Evolutionary conservation across 495 filamentous ascomycete genomes (phyloP).

Genomic region (Corynascus novoguineensis): DNA sequence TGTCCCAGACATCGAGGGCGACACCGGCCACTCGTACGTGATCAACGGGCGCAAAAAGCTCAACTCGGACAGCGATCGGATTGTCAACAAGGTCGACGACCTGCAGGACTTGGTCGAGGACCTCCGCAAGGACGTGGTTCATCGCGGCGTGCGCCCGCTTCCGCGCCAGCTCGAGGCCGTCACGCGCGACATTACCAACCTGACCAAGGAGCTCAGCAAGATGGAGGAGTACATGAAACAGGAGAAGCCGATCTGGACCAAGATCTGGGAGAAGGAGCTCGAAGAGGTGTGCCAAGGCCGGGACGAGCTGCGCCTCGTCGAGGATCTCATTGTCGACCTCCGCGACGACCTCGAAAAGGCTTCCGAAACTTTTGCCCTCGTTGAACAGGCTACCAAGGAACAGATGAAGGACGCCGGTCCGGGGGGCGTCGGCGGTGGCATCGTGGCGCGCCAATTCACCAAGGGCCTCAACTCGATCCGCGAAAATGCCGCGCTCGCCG

Average conservation of each 20-base stretch:
- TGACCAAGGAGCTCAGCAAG: conserved; percentile 85
- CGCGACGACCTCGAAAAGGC: conserved; percentile 94
- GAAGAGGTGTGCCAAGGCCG: conserved; percentile 91
- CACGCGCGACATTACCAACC: conserved; percentile 74
- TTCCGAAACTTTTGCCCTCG: conserved; percentile 82
- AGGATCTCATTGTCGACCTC: conserved; percentile 86
- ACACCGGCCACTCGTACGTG: conserved; percentile 76
- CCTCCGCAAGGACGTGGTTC: conserved; percentile 93
- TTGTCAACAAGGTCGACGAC: conserved; percentile 89
- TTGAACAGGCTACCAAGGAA: conserved; percentile 94
- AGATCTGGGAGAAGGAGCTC: conserved; percentile 97
- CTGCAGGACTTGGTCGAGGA: conserved; percentile 95
- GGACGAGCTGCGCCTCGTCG: conserved; percentile 88
- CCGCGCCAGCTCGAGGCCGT: conserved; percentile 87
- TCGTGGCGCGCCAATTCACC: conserved; percentile 46
- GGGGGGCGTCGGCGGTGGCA: conserved; percentile 35
- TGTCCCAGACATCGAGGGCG: conserved; percentile 58
- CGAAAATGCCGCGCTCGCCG: conserved; percentile 56
- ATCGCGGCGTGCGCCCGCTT: conserved; percentile 83
- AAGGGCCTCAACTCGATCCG: conserved; percentile 53
- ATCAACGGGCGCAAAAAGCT: conserved; percentile 78
- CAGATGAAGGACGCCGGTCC: conserved; percentile 68
- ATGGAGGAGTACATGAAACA: conserved; percentile 85
- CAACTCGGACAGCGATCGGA: conserved; percentile 73
- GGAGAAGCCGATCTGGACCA: conserved; percentile 94